phyloP scores from a whole-genome alignment of 495 filamentous ascomycete genomes.

The Aspergillus taichungensis region DNA sequence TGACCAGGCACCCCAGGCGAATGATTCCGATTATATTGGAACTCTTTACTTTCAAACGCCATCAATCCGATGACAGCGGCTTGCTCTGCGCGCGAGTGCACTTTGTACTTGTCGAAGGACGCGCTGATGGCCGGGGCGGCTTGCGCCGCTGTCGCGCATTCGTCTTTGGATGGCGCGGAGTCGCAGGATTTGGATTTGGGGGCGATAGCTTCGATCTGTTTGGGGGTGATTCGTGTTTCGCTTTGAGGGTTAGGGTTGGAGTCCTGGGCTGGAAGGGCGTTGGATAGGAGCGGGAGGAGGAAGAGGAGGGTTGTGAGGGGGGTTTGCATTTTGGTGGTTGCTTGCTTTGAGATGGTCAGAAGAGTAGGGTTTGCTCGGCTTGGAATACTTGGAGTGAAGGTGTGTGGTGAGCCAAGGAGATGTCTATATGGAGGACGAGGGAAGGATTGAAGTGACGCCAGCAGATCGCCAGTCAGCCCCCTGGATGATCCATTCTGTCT shows the following conservation, averaged over 20 bases:
- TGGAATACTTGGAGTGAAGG: no score
- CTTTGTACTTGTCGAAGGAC: slow-evolving; percentile 48
- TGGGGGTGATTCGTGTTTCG: slow-evolving; percentile 24
- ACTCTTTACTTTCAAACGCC: slow-evolving; percentile 58
- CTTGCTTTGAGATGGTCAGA: not conserved
- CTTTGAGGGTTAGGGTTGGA: not conserved
- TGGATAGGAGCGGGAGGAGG: slow-evolving; percentile 9
- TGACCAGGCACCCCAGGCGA: slow-evolving; percentile 56
- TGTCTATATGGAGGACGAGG: no score
- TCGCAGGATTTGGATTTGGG: slow-evolving; percentile 42
- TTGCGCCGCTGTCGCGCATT: slow-evolving; percentile 60
- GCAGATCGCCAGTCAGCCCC: no score
- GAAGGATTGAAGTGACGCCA: no score
- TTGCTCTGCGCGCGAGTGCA: slow-evolving; percentile 46
- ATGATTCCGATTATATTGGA: slow-evolving; percentile 60
- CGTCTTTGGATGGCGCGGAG: slow-evolving; percentile 29
- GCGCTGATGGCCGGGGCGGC: slow-evolving; percentile 49
- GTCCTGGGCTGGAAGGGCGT: slow-evolving; percentile 8
- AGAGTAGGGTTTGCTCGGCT: no score
- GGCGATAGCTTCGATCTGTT: slow-evolving; percentile 42
- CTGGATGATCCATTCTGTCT: no score
- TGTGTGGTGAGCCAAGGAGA: no score
- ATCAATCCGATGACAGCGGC: slow-evolving; percentile 57
- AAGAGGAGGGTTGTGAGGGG: slow-evolving; percentile 1
- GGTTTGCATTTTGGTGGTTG: slow-evolving; percentile 2